phyloP scores from a whole-genome alignment of 2,329 filamentous ascomycete genomes.

The Ascochyta pisi region DNA sequence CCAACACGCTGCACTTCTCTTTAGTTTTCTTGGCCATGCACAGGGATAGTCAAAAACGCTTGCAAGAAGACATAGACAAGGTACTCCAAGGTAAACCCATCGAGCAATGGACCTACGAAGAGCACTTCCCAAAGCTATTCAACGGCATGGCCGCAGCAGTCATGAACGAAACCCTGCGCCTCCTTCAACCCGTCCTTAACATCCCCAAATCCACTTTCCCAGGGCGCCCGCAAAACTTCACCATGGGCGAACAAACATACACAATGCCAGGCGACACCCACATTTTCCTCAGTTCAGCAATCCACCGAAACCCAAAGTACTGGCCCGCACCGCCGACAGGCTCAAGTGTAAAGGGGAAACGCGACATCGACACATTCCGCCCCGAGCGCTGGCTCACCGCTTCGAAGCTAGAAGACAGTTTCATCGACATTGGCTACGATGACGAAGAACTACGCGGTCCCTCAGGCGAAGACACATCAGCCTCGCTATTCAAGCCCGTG shows the following conservation, averaged over 20 bases:
- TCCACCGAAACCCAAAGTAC: slow-evolving; percentile 73
- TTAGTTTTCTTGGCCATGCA: slow-evolving; percentile 72
- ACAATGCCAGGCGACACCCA: slow-evolving; percentile 64
- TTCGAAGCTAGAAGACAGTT: slow-evolving; percentile 28
- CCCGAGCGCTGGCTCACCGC: slow-evolving; percentile 74
- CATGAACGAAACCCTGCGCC: slow-evolving; percentile 77
- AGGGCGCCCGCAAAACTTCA: slow-evolving; percentile 61
- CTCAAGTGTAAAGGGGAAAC: slow-evolving; percentile 30
- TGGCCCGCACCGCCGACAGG: slow-evolving; percentile 64
- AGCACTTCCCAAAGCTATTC: slow-evolving; percentile 69
- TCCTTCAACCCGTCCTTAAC: slow-evolving; percentile 73
- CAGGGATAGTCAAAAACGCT: slow-evolving; percentile 65
- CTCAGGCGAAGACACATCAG: slow-evolving; percentile 66
- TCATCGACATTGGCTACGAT: slow-evolving; percentile 51
- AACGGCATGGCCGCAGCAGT: slow-evolving; percentile 74
- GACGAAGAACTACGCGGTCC: slow-evolving; percentile 66
- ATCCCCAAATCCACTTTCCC: slow-evolving; percentile 70
- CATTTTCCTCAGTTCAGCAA: slow-evolving; percentile 62
- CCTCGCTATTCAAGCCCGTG: slow-evolving; percentile 60
- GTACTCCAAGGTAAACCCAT: slow-evolving; percentile 67
- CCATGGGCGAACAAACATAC: slow-evolving; percentile 64
- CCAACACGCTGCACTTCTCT: slow-evolving; percentile 75
- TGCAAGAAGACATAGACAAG: slow-evolving; percentile 73
- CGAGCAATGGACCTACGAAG: slow-evolving; percentile 74
- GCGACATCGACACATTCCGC: slow-evolving; percentile 70